These are phyloP conservation scores for Talaromyces sp. DNA, from an alignment of 2,329 filamentous ascomycete species.

Conservation along the genomic window DNA sequence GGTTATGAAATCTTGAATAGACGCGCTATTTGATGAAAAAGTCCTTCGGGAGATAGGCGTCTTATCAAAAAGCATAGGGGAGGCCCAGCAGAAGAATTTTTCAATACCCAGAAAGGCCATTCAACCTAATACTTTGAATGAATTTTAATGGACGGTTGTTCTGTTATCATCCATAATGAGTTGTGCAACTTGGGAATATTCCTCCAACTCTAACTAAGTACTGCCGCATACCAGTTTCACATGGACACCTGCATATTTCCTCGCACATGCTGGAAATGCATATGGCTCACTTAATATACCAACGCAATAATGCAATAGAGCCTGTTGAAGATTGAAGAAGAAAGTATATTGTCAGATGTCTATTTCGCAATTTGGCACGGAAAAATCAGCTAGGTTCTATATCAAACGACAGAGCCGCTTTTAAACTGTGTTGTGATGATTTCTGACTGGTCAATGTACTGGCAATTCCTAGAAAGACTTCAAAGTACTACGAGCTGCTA, in stretches of 20 bases:
- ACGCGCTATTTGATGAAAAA: background rate
- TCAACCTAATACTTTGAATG: slow-evolving; percentile 26
- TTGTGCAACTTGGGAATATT: background rate
- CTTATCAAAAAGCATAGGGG: slow-evolving; percentile 20
- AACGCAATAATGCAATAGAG: slow-evolving; percentile 39
- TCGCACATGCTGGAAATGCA: slow-evolving; percentile 41
- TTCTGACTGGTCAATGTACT: slow-evolving; percentile 28
- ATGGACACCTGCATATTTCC: slow-evolving; percentile 39
- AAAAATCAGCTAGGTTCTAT: slow-evolving; percentile 14
- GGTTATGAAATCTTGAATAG: background rate
- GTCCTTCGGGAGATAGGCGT: slow-evolving; percentile 11
- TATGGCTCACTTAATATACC: slow-evolving; percentile 38
- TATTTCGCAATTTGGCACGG: slow-evolving; percentile 24
- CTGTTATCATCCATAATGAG: slow-evolving; percentile 20
- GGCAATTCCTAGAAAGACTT: slow-evolving; percentile 19
- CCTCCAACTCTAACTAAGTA: background rate
- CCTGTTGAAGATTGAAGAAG: slow-evolving; percentile 25
- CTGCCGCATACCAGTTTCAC: slow-evolving; percentile 22
- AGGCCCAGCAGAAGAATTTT: slow-evolving; percentile 16
- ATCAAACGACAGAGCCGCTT: slow-evolving; percentile 26
- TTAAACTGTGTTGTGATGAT: slow-evolving; percentile 28
- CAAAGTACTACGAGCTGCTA: background rate
- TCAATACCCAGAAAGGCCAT: slow-evolving; percentile 18
- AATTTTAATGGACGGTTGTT: slow-evolving; percentile 19
- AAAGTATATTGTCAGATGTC: slow-evolving; percentile 23